Conservation (phyloP, 306 rosid genomes). For the Elaeagnus macrophylla region DNA sequence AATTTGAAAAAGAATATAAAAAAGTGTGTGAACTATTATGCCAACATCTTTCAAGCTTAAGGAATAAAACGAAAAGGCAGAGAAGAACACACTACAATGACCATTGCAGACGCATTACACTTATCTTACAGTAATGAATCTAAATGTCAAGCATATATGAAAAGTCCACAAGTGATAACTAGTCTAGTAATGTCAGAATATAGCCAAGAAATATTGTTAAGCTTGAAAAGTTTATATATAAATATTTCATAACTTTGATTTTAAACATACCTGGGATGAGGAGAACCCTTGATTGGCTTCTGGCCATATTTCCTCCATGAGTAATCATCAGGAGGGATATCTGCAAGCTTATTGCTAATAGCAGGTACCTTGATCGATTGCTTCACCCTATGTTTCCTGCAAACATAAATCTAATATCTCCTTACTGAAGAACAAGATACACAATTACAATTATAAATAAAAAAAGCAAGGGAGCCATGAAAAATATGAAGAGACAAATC, state of each 20-base stretch:
- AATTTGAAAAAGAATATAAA: no score
- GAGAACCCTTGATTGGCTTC: constrained; percentile 99
- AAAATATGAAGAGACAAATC: constrained; percentile 11
- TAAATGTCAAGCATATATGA: no score
- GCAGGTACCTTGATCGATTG: constrained; percentile 95
- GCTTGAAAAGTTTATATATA: constrained; percentile 7
- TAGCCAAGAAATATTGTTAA: neutral
- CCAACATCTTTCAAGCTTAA: neutral
- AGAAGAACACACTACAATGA: no score
- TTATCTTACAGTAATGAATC: no score
- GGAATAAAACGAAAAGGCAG: no score
- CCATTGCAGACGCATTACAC: no score
- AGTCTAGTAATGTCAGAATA: neutral
- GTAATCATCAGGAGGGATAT: constrained; percentile 94
- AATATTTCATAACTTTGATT: constrained; percentile 1
- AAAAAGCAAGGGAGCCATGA: neutral
- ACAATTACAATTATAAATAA: neutral
- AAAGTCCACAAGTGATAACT: no score
- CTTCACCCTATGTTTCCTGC: constrained; percentile 89
- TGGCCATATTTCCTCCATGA: constrained; percentile 99
- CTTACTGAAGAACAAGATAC: no score
- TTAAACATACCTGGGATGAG: constrained; percentile 76
- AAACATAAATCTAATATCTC: constrained; percentile 5
- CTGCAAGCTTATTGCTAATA: constrained; percentile 92
- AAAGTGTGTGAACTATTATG: no score